Base-by-base conservation (phyloP, 208 protist genomes). In the Tritrichomonas musculus region DNA sequence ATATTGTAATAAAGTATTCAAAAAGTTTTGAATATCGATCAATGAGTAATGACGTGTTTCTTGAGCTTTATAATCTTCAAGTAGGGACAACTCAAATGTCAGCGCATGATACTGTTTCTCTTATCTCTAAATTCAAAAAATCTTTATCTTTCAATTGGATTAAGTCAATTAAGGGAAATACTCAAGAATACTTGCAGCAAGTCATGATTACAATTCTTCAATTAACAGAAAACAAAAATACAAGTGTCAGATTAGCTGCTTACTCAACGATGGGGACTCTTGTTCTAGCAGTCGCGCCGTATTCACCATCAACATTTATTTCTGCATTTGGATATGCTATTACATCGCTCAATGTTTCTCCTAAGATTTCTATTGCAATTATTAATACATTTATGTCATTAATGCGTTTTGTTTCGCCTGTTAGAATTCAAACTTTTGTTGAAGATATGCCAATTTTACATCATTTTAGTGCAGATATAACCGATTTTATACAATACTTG, bases 331-430 rank as follows among this genome's bases (percentile, higher is more conserved):
- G 77, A 22, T 3, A 53, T 39, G 77, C 77, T 39, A 88, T 47
- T 1, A 44, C 77, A 36, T 39, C 33, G 49, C 41, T 82, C 4
- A 13, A 17, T 20, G 77, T 88, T 53, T 53, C 41, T 17, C 47
- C 77, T 1, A 88, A 57, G 4, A 57, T 57, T 44, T 57, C 77
- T 33, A 49, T 88, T 13, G 77, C 47, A 1, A 88, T 88, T 88
- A 88, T 88, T 88, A 88, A 88, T 88, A 88, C 47, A 27, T 88
- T 88, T 30, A 36, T 88, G 8, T 88, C 33, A 39, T 27, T 88
- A 8, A 44, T 33, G 47, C 25, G 47, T 41, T 88, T 88, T 39
- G 47, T 88, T 17, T 88, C 77, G 39, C 77, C 77, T 36, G 77
- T 88, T 17, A 20, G 41, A 39, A 57, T 88, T 39, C 44, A 44